Conservation (phyloP, 306 rosid genomes). For the Elaeagnus macrophylla region DNA sequence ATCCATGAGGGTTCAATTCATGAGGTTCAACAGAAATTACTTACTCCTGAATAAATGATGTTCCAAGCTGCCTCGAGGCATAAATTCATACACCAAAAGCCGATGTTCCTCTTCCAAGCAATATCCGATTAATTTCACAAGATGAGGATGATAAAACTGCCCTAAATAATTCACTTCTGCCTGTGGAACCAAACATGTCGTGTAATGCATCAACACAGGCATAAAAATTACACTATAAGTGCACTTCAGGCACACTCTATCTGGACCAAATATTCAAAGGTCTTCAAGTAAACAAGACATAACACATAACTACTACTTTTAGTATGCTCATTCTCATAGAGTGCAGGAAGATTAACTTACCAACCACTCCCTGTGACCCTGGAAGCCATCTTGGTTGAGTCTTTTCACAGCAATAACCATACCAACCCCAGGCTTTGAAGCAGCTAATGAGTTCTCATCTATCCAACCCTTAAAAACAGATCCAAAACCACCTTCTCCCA, state of each 20-base stretch:
- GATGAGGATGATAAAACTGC: constrained; percentile 35
- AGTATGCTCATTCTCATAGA: too few species aligned
- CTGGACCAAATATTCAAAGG: too few species aligned
- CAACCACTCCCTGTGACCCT: constrained; percentile 52
- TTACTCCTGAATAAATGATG: constrained; percentile 47
- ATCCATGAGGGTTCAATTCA: neutral
- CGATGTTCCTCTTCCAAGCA: constrained; percentile 51
- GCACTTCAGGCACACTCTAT: neutral
- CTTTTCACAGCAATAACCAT: constrained; percentile 42
- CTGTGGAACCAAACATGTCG: constrained; percentile 17
- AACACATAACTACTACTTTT: neutral
- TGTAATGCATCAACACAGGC: constrained; percentile 3
- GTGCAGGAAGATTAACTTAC: constrained; percentile 21
- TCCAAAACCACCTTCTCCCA: constrained; percentile 53
- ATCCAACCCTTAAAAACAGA: constrained; percentile 51
- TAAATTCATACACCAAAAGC: constrained; percentile 45
- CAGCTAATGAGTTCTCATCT: constrained; percentile 37
- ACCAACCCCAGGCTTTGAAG: constrained; percentile 46
- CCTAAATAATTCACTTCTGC: constrained; percentile 51
- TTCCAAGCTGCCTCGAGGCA: constrained; percentile 52
- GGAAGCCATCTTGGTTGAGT: constrained; percentile 40
- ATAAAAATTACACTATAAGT: neutral
- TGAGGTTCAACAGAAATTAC: constrained; percentile 3
- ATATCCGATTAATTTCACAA: constrained; percentile 40
- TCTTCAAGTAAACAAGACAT: neutral